These are phyloP conservation scores for Naganishia sp. DNA, from an alignment of 1,284 basidiomycete genomes.

Conservation along the genomic window DNA sequence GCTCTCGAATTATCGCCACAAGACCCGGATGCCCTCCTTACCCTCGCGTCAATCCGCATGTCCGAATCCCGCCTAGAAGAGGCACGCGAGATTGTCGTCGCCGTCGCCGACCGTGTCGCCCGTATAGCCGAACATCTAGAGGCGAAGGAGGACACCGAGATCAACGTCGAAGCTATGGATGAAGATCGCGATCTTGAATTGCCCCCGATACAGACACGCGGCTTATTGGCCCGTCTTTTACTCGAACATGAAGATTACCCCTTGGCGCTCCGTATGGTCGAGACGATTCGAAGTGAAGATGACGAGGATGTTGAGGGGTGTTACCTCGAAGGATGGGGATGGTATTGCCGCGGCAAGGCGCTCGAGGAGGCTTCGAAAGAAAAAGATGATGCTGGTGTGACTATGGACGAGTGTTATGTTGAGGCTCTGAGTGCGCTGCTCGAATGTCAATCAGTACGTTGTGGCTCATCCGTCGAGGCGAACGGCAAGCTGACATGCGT, in stretches of 20 bases:
- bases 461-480: background rate
- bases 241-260: slow-evolving; percentile 74
- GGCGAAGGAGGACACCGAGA: slow-evolving; percentile 16
- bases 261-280: slow-evolving; percentile 72
- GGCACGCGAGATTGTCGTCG: slow-evolving; percentile 68
- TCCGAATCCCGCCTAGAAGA: slow-evolving; percentile 83
- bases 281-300: slow-evolving; percentile 77
- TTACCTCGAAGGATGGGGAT: slow-evolving; percentile 94
- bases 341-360: slow-evolving; percentile 64
- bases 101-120: slow-evolving; percentile 51
- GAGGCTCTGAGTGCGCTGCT: slow-evolving; percentile 80
- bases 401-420: slow-evolving; percentile 77
- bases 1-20: slow-evolving; percentile 74
- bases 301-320: slow-evolving; percentile 88
- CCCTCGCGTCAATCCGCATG: slow-evolving; percentile 83
- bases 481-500: background rate
- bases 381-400: slow-evolving; percentile 56
- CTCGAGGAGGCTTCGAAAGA: slow-evolving; percentile 56
- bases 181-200: slow-evolving; percentile 43
- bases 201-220: slow-evolving; percentile 73
- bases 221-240: slow-evolving; percentile 77
- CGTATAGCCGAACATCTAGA: slow-evolving; percentile 14
- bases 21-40: slow-evolving; percentile 77
- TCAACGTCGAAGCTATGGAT: background rate
- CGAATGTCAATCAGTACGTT: slow-evolving; percentile 71